Evolutionary conservation across 192 early-diverging fungal species (phyloP).

Genomic region (Ambispora gerdemannii): DNA sequence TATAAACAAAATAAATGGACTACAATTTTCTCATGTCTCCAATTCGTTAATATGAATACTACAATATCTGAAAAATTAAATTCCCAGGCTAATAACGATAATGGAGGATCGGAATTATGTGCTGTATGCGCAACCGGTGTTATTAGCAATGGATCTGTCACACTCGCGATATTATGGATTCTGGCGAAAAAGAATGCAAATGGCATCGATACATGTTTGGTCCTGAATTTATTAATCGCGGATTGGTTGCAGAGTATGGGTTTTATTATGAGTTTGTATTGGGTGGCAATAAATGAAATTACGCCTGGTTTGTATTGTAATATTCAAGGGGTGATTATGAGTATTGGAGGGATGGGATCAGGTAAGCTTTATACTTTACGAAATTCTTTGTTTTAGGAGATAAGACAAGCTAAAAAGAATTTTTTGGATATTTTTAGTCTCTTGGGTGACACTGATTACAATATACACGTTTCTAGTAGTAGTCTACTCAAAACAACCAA

Average conservation of each 20-base stretch:
- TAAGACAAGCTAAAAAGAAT: no score
- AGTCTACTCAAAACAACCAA: no score
- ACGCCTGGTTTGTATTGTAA: neutral
- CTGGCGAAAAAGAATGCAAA: neutral
- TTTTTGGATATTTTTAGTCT: no score
- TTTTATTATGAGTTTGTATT: neutral
- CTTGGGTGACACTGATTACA: no score
- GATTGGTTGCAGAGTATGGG: conserved; percentile 5
- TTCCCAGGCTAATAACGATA: neutral
- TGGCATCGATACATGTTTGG: neutral
- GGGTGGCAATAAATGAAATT: neutral
- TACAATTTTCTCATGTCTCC: no score
- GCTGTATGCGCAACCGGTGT: neutral
- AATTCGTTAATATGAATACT: no score
- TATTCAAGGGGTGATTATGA: neutral
- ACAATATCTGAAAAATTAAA: neutral
- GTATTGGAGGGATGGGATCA: neutral
- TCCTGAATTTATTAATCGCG: neutral
- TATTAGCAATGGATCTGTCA: neutral
- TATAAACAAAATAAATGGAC: no score
- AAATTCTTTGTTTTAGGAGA: no score
- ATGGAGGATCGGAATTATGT: neutral
- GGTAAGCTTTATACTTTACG: no score
- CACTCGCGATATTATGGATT: neutral
- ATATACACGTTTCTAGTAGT: no score